phyloP scores from a whole-genome alignment of 2,329 filamentous ascomycete species.

The Sporothrix euskadiensis region DNA sequence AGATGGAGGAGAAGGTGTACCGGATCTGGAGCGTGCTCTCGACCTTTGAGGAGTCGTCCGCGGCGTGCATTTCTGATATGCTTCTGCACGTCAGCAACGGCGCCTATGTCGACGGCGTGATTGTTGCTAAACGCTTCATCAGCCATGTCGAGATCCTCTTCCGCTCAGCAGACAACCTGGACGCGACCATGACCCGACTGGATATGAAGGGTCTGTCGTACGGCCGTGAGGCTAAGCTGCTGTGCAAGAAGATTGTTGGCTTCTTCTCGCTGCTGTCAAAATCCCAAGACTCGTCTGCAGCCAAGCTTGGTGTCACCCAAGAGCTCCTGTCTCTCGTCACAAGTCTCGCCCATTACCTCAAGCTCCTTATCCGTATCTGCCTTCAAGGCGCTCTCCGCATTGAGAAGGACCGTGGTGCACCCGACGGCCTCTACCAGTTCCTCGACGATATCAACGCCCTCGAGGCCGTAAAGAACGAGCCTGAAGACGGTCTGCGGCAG shows the following conservation, averaged over 20 bases:
- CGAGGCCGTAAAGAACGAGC: constrained; percentile 70
- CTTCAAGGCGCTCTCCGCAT: constrained; percentile 89
- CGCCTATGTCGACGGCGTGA: constrained; percentile 89
- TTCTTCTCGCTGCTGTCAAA: constrained; percentile 96
- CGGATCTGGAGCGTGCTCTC: constrained; percentile 98
- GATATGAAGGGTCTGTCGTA: constrained; percentile 86
- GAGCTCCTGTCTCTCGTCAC: constrained; percentile 97
- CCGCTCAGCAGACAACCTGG: constrained; percentile 80
- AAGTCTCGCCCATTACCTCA: constrained; percentile 93
- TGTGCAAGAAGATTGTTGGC: constrained; percentile 99
- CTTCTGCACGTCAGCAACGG: constrained; percentile 97
- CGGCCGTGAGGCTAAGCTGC: constrained; percentile 90
- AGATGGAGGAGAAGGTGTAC: constrained; percentile 96
- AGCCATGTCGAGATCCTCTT: constrained; percentile 94
- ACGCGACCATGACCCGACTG: constrained; percentile 66
- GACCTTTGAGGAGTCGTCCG: constrained; percentile 95
- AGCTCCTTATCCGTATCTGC: constrained; percentile 94
- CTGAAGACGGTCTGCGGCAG: constrained; percentile 57
- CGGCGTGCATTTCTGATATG: constrained; percentile 99
- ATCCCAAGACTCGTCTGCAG: constrained; percentile 85
- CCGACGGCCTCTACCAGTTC: constrained; percentile 78
- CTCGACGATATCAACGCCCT: constrained; percentile 80
- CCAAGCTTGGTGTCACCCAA: constrained; percentile 93
- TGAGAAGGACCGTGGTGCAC: constrained; percentile 75
- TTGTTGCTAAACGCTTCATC: constrained; percentile 95